A percentile compares a stretch with the other conserved stretches of the same genome.
Conservation (phyloP, 2,329 filamentous ascomycete species). For the Simplicillium sp. region DNA sequence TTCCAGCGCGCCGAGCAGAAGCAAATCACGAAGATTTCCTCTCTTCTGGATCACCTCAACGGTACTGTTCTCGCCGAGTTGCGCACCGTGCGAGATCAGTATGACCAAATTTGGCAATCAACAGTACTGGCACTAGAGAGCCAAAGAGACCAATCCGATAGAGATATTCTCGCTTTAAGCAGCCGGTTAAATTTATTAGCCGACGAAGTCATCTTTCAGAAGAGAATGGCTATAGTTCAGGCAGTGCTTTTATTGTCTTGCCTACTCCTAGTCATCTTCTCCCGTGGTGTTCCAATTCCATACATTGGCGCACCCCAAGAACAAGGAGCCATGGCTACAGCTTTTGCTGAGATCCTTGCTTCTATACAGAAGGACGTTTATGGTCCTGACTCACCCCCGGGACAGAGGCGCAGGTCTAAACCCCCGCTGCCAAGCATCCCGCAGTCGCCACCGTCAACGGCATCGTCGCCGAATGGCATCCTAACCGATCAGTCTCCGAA, state of each 20-base stretch:
- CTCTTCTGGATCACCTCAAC: conserved; percentile 80
- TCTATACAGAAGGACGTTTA: conserved; percentile 5
- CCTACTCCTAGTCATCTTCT: conserved; percentile 80
- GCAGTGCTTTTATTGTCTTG: conserved; percentile 80
- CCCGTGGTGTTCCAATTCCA: conserved; percentile 35
- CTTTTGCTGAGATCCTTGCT: conserved; percentile 13
- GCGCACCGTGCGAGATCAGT: conserved; percentile 68
- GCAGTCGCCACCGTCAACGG: too few species aligned
- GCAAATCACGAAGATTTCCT: conserved; percentile 73
- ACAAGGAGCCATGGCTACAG: conserved; percentile 10
- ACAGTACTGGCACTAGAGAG: conserved; percentile 86
- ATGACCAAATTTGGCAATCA: conserved; percentile 94
- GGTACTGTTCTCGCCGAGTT: conserved; percentile 76
- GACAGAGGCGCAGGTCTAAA: background rate
- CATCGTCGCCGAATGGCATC: background rate
- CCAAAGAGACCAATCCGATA: conserved; percentile 74
- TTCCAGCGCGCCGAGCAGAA: conserved; percentile 80
- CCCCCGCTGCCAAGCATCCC: too few species aligned
- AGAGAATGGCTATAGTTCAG: conserved; percentile 89
- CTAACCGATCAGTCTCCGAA: background rate
- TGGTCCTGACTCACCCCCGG: background rate
- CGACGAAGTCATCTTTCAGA: conserved; percentile 82
- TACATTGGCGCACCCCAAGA: conserved; percentile 20
- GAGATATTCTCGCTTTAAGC: conserved; percentile 75
- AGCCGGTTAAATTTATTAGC: conserved; percentile 76